These are phyloP conservation scores for Vigna unguiculata DNA, from an alignment of 306 rosid species.

Conservation along the genomic window DNA sequence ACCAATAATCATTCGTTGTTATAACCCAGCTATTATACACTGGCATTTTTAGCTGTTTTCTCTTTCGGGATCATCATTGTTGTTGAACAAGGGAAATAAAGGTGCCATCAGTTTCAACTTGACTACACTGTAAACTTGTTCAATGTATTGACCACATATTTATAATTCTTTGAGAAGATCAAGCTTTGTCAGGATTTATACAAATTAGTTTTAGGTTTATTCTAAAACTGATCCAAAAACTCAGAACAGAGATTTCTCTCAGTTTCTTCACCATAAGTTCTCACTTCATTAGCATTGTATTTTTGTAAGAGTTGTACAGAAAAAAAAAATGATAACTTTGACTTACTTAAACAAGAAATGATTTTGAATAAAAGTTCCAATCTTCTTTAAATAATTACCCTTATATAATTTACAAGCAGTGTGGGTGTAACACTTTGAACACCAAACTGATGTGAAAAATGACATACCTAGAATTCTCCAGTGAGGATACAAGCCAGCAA, in stretches of 20 bases:
- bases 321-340: neutral
- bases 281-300: neutral
- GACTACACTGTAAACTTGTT: conserved; percentile 1
- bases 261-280: neutral
- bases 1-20: neutral
- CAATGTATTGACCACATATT: neutral
- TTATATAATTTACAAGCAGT: neutral
- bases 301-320: neutral
- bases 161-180: conserved; percentile 10
- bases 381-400: neutral
- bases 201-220: neutral
- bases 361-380: neutral
- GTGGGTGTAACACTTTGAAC: neutral
- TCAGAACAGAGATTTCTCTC: neutral
- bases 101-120: neutral
- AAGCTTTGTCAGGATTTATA: conserved; percentile 1
- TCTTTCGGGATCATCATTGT: neutral
- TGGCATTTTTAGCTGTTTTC: conserved; percentile 1
- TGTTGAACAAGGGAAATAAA: neutral
- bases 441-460: neutral
- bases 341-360: neutral
- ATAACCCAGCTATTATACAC: conserved; percentile 5
- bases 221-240: conserved; percentile 7
- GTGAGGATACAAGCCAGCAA: neutral
- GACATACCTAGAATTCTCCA: conserved; percentile 1